These are phyloP conservation scores for Saccharomyces paradoxus DNA, from an alignment of 805 yeast species.

Conservation along the genomic window DNA sequence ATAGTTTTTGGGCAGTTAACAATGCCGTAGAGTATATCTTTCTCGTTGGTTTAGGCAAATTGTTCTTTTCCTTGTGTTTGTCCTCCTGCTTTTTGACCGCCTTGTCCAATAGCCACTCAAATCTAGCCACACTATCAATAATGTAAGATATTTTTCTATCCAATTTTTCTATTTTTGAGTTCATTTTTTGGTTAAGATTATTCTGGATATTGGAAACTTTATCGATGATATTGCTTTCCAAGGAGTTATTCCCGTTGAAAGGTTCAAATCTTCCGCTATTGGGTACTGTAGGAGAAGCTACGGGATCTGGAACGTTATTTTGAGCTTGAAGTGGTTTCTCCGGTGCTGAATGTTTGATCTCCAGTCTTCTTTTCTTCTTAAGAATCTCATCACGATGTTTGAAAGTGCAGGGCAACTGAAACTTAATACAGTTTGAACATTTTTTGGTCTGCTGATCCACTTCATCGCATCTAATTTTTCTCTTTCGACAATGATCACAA, in stretches of 20 bases:
- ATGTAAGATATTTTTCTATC: conserved; percentile 20
- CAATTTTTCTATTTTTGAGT: conserved; percentile 12
- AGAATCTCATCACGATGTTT: conserved; percentile 13
- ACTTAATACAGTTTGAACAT: conserved; percentile 26
- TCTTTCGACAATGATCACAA: conserved; percentile 28
- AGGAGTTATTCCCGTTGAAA: background rate
- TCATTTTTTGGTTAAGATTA: background rate
- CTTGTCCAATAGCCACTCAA: conserved; percentile 17
- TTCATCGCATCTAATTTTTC: conserved; percentile 27
- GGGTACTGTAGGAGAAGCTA: background rate
- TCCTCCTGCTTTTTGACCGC: conserved; percentile 6
- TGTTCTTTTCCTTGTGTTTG: background rate
- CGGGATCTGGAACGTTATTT: background rate
- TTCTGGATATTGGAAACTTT: background rate
- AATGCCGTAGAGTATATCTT: conserved; percentile 17
- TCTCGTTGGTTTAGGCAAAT: conserved; percentile 1
- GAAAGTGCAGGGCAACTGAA: conserved; percentile 20
- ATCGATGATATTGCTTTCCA: background rate
- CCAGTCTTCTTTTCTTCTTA: background rate
- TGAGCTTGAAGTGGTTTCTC: background rate
- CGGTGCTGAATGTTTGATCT: background rate
- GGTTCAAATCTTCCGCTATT: background rate
- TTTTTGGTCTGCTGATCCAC: conserved; percentile 15
- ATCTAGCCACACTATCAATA: conserved; percentile 15
- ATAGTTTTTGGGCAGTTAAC: conserved; percentile 18